A percentile compares a stretch with the other conserved stretches of the same genome.
Conservation (phyloP, 2,329 filamentous ascomycete genomes). For the Fusarium mexicanum region DNA sequence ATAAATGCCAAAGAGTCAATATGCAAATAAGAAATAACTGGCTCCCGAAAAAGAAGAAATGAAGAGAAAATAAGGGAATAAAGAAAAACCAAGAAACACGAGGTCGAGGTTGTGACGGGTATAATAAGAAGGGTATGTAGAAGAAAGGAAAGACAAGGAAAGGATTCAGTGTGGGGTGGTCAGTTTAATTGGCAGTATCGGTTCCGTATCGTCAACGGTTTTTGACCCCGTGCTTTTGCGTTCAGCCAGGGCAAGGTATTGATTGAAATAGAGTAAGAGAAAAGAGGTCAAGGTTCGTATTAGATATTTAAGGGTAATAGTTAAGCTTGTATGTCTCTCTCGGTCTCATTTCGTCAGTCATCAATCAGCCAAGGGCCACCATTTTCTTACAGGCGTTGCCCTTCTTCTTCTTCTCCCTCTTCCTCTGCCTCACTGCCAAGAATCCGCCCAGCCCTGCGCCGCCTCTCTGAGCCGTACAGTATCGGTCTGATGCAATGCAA, state of each 20-base stretch:
- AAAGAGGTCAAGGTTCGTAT: neutral
- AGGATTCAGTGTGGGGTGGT: conserved; percentile 19
- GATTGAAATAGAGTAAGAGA: neutral
- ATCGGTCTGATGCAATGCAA: conserved; percentile 17
- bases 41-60: conserved; percentile 8
- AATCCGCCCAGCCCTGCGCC: conserved; percentile 30
- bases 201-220: conserved; percentile 28
- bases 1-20: neutral
- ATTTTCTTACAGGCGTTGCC: conserved; percentile 22
- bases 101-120: conserved; percentile 6
- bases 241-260: neutral
- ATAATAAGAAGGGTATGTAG: conserved; percentile 2
- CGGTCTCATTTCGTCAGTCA: neutral
- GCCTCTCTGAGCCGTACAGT: conserved; percentile 15
- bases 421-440: conserved; percentile 24
- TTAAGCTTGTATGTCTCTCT: neutral
- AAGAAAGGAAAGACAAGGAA: neutral
- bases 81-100: conserved; percentile 5
- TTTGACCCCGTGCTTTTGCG: conserved; percentile 6
- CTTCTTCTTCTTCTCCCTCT: neutral
- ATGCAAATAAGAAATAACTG: neutral
- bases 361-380: conserved; percentile 6
- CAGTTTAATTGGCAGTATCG: conserved; percentile 20
- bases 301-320: neutral
- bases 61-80: neutral